phyloP scores from a whole-genome alignment of 2,329 filamentous ascomycete genomes.

The Microsporum ferrugineum region DNA sequence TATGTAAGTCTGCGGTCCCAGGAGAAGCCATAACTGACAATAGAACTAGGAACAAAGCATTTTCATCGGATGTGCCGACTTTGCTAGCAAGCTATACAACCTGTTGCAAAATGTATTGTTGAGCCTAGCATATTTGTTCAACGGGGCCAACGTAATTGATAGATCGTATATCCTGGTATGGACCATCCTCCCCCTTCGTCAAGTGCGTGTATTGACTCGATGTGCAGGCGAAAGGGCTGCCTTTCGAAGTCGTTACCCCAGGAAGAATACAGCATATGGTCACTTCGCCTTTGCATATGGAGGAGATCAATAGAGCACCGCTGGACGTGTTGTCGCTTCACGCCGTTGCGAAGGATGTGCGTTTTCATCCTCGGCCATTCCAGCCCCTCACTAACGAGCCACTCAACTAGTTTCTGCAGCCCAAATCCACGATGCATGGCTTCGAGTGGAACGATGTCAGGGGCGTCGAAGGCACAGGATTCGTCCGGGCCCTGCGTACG shows the following conservation, averaged over 20 bases:
- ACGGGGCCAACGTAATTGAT: no score
- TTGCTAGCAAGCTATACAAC: no score
- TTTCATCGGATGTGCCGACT: no score
- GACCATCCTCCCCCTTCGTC: no score
- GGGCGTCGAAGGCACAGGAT: neutral
- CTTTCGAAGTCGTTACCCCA: neutral
- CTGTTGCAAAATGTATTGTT: no score
- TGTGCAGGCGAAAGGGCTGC: neutral
- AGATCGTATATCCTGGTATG: no score
- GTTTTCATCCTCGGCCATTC: neutral
- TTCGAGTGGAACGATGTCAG: neutral
- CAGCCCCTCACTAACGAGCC: neutral
- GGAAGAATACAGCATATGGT: neutral
- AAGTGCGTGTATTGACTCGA: neutral
- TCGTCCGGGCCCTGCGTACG: neutral
- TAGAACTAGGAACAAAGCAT: no score
- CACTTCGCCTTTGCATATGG: neutral
- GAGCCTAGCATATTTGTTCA: no score
- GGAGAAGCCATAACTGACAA: no score
- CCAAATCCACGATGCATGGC: neutral
- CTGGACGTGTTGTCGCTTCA: neutral
- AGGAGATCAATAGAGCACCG: neutral
- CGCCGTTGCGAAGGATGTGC: neutral
- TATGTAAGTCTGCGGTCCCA: no score
- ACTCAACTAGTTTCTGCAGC: neutral